Evolutionary conservation across 176 grass and related monocot species (phyloP), one percentile per base, ranked within the genome.

Genomic region (Chrysopogon serrulatus): DNA sequence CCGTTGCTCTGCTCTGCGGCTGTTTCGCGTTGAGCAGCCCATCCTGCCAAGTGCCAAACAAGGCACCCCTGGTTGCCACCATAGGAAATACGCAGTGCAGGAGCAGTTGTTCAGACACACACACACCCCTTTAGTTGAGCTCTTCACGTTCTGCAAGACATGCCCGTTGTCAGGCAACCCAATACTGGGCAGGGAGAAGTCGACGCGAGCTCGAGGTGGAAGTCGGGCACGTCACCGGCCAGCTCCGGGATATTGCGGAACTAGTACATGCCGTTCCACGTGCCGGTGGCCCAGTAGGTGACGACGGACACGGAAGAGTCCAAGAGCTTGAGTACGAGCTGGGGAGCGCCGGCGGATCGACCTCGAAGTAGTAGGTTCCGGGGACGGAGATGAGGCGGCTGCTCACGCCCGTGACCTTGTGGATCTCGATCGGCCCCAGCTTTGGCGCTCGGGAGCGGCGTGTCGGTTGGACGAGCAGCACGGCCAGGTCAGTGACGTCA

Each of bases 81-180:
- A 28, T 78, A 85, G 4, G 82, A 85, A 30, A n/a, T 92, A 92
- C 8, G 90, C 90, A 30, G n/a, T 63, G 43, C 86, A 92, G 18
- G 82, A 63, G 71, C 86, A 92, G 41, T 86, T 82, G 1, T 53
- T 82, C 47, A 85, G 49, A 15, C 86, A 91, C 32, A 31, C 78
- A 14, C 10, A 15, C 14, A 40, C 26, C 37, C 90, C 88, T 11
- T 80, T 61, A 31, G 21, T 47, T 8, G 23, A 39, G 27, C 79
- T 83, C 11, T 15, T 40, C 26, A 26, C 26, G 34, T 45, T 30
- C 1, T 74, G 18, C 5, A 84, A 8, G 13, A 32, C 30, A 4
- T 27, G 33, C 5, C 61, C 33, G 30, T 56, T 59, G 16, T 69
- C 68, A 24, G 83, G 90, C 47, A 86, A 78, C 5, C 24, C 78